phyloP scores from a whole-genome alignment of 371 early-diverging fungal genomes.

The Rhizopus stolonifer region DNA sequence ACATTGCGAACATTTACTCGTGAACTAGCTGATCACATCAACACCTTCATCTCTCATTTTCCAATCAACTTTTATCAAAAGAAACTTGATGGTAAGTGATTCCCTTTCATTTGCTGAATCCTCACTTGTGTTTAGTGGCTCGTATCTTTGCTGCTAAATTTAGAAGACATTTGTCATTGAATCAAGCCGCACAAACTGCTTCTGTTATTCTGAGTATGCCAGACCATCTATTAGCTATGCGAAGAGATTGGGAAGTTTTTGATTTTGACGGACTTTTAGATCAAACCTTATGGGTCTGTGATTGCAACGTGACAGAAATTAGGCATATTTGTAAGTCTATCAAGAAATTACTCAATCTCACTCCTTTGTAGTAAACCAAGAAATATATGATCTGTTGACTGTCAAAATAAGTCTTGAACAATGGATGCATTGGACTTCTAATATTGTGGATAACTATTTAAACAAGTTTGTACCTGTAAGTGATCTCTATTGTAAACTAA shows the following conservation, averaged over 20 bases:
- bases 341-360: not conserved
- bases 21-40: conserved; percentile 37
- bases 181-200: conserved; percentile 52
- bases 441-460: conserved; percentile 35
- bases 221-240: conserved; percentile 35
- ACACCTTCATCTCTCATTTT: conserved; percentile 25
- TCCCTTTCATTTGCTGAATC: too few species aligned
- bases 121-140: too few species aligned
- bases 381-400: conserved; percentile 36
- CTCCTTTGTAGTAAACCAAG: conserved; percentile 30
- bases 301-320: conserved; percentile 43
- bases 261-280: conserved; percentile 52
- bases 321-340: conserved; percentile 32
- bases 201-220: conserved; percentile 34
- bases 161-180: conserved; percentile 52
- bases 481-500: too few species aligned
- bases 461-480: conserved; percentile 21
- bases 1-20: conserved; percentile 44
- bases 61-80: conserved; percentile 30
- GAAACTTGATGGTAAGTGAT: conserved; percentile 39
- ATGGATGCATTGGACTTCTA: conserved; percentile 52
- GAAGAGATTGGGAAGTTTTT: conserved; percentile 48
- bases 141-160: conserved; percentile 53
- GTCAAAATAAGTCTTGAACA: conserved; percentile 29
- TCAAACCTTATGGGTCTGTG: conserved; percentile 57